Evolutionary conservation across 768 basidiomycete genomes (phyloP).

Genomic region (Chalciporus chontae): DNA sequence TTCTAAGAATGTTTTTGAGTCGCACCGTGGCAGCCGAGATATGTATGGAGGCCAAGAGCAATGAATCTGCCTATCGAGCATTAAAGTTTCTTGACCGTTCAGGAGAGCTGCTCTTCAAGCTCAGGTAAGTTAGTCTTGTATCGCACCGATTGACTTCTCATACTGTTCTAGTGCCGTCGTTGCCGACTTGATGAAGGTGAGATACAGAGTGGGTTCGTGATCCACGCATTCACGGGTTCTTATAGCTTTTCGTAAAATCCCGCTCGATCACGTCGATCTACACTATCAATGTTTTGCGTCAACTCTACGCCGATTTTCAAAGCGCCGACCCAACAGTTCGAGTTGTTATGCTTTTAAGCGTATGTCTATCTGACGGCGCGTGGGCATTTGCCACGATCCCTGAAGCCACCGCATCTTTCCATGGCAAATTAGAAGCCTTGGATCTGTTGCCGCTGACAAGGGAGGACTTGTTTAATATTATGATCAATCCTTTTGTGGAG

Average conservation of each 20-base stretch:
- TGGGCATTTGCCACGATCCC: conserved; percentile 27
- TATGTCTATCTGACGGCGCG: conserved; percentile 44
- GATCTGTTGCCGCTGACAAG: conserved; percentile 53
- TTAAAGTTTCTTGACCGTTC: conserved; percentile 64
- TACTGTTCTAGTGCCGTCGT: conserved; percentile 39
- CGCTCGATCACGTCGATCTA: conserved; percentile 55
- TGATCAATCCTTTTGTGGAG: conserved; percentile 70
- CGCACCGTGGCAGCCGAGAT: conserved; percentile 82
- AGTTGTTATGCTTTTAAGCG: conserved; percentile 68
- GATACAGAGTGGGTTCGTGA: not conserved
- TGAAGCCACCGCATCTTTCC: conserved; percentile 32
- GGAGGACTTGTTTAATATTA: conserved; percentile 57
- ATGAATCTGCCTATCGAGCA: conserved; percentile 65
- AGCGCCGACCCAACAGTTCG: conserved; percentile 57
- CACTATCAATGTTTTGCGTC: conserved; percentile 52
- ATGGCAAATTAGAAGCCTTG: conserved; percentile 51
- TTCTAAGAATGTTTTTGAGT: conserved; percentile 70
- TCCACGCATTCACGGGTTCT: conserved; percentile 6
- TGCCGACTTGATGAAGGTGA: conserved; percentile 66
- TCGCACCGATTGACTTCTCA: not conserved
- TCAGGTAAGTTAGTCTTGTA: conserved; percentile 44
- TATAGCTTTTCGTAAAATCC: conserved; percentile 65
- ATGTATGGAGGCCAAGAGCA: conserved; percentile 75
- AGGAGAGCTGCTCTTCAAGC: conserved; percentile 63
- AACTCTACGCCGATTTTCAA: conserved; percentile 66